Base-by-base conservation (phyloP, 768 basidiomycete species). In the Xerocomus potaroensis region DNA sequence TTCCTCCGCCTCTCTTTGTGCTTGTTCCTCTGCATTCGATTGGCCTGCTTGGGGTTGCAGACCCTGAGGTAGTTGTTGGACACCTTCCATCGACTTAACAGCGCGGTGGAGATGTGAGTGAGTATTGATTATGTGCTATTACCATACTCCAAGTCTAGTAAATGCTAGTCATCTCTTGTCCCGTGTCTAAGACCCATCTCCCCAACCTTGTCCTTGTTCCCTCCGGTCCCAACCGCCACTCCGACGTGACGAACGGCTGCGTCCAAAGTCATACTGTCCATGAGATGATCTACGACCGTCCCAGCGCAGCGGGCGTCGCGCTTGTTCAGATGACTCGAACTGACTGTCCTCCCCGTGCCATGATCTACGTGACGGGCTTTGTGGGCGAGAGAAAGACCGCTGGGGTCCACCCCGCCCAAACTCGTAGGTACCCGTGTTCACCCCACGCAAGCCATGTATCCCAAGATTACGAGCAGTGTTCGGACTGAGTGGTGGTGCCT, bases 1-100 rank as follows among this genome's bases (percentile, higher is more conserved):
- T 51, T 89, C 88, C 50, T 90, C 87, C 44, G 84, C 78, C 10
- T 73, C 77, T 29, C 71, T 73, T 45, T 77, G 80, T 22, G 68
- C 72, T 1, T 74, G 76, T 30, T 79, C 79, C 22, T 80, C 81
- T 26, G 75, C 77, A 37, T 58, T 60, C 5, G 76, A 72, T 36
- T 80, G 79, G 19, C 74, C 76, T 11, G 50, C 42, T 23, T 66
- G 64, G 8, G 64, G 45, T 22, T 65, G 55, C 32, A 65, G 43
- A 27, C 60, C 66, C 26, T 53, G 60, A 9, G 64, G 62, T 2
- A 64, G 57, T 18, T 60, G 57, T 49, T 52, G 4, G 39, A 56
- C 43, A 15, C 55, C 45, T 51, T 60, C 62, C 64, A 66, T 66
- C 18, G 46, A 31, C 3, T 41, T 37, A 3, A 11, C 9, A 8